Base-by-base conservation (phyloP, 1,284 basidiomycete species). In the Malassezia psittaci region DNA sequence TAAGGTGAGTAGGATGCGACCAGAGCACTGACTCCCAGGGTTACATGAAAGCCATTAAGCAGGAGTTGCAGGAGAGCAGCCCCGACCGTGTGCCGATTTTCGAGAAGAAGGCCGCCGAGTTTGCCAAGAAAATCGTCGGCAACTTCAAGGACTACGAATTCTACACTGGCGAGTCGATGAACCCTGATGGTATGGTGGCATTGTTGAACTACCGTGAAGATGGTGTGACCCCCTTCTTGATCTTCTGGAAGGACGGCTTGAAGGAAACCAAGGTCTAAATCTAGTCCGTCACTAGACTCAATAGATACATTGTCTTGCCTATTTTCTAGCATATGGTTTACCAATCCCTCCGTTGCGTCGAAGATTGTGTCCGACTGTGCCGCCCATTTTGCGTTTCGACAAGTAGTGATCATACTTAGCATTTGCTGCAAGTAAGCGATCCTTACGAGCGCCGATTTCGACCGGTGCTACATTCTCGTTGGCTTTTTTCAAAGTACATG, bases 111-210 rank as follows among this genome's bases (percentile, higher is more conserved):
- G 93, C 93, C 29, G 71, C 78, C 55, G 72, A 63, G 44, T 72
- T 72, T 44, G 72, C 72, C 51, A 68, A 72, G 65, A 94, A 93
- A 78, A 79, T 98, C 64, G 77, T 96, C 44, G 83, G 79, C 65
- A 89, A 87, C 77, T 89, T 96, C 81, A 87, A 88, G 75, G 83
- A 93, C 76, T 90, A 81, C 72, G 88, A 91, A 79, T 90, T 78
- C 74, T 96, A 85, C 81, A 85, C 83, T 60, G 74, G 89, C 88
- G 72, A 89, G 89, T 79, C 78, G 68, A 76, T 76, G 73, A 70
- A 76, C 67, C 72, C 72, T 36, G 75, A 76, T 29, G 72, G 72
- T 64, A 78, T 69, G 75, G 77, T 77, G 39, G 69, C 63, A 13
- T 57, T 73, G 38, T 64, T 69, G 54, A 69, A 67, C 64, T 80